These are phyloP conservation scores for Phytophthora citricola DNA, from an alignment of 352 stramenopile genomes.

Conservation along the genomic window DNA sequence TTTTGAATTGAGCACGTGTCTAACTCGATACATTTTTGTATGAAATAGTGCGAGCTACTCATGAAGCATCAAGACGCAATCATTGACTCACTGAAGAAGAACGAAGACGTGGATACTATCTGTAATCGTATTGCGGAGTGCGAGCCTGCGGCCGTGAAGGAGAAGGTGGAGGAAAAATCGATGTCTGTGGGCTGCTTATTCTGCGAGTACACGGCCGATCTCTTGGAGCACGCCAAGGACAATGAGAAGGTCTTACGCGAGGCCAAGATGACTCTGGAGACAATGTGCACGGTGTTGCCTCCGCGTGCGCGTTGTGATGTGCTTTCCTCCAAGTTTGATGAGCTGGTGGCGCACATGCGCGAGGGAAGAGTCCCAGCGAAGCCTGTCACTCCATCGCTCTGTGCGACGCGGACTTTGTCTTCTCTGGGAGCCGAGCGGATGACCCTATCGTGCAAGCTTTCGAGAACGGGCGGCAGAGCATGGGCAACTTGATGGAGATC, in stretches of 20 bases:
- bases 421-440: constrained; percentile 27
- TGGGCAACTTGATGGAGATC: constrained; percentile 54
- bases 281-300: constrained; percentile 78
- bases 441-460: constrained; percentile 34
- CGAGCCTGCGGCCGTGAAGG: constrained; percentile 15
- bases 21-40: constrained; percentile 5
- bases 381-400: constrained; percentile 66
- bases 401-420: constrained; percentile 56
- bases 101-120: constrained; percentile 58
- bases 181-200: constrained; percentile 77
- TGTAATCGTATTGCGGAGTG: constrained; percentile 60
- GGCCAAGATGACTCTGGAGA: constrained; percentile 74
- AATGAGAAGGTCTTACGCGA: constrained; percentile 60
- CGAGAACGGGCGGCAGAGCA: constrained; percentile 34
- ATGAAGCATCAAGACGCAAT: constrained; percentile 60
- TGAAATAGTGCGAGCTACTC: constrained; percentile 59
- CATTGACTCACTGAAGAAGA: constrained; percentile 56
- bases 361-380: constrained; percentile 63
- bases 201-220: constrained; percentile 80
- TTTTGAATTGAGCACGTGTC: background rate
- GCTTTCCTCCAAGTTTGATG: constrained; percentile 82
- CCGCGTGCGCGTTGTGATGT: constrained; percentile 64
- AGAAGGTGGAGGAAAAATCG: constrained; percentile 31
- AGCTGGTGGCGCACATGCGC: constrained; percentile 60
- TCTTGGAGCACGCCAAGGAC: constrained; percentile 54